These are phyloP conservation scores for Ogataea methanolica DNA, from an alignment of 805 yeast species.

Conservation along the genomic window DNA sequence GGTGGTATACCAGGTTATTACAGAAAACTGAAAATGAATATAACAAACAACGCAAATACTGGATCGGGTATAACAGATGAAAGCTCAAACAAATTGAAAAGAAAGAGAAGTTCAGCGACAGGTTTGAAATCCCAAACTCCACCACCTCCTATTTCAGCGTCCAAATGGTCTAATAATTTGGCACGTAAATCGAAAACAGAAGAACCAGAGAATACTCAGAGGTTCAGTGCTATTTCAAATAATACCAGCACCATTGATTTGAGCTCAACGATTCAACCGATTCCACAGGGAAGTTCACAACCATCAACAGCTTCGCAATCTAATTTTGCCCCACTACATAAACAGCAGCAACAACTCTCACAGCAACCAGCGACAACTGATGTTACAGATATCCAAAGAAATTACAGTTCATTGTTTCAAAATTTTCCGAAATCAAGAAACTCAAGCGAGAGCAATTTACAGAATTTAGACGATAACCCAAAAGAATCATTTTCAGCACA, in stretches of 20 bases:
- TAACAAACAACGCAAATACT: background rate
- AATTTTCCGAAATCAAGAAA: conserved; percentile 1
- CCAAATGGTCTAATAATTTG: no score
- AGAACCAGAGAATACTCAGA: no score
- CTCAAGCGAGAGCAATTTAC: background rate
- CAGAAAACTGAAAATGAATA: conserved; percentile 18
- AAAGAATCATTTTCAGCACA: no score
- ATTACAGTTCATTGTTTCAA: conserved; percentile 8
- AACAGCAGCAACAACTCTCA: background rate
- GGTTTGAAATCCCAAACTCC: no score
- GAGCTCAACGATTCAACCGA: background rate
- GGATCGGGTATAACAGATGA: background rate
- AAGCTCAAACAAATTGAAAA: background rate
- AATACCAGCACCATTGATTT: background rate
- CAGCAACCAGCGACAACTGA: background rate
- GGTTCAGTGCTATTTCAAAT: no score
- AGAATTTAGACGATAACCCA: no score
- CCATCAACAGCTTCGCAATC: background rate
- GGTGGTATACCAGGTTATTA: conserved; percentile 29
- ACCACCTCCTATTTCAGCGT: no score
- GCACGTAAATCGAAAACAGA: no score
- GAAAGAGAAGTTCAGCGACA: background rate
- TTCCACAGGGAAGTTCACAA: no score
- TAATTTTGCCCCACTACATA: background rate
- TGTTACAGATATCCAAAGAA: conserved; percentile 1